Conservation (phyloP, 75 land plant genomes). For the Cupressus sempervirens region DNA sequence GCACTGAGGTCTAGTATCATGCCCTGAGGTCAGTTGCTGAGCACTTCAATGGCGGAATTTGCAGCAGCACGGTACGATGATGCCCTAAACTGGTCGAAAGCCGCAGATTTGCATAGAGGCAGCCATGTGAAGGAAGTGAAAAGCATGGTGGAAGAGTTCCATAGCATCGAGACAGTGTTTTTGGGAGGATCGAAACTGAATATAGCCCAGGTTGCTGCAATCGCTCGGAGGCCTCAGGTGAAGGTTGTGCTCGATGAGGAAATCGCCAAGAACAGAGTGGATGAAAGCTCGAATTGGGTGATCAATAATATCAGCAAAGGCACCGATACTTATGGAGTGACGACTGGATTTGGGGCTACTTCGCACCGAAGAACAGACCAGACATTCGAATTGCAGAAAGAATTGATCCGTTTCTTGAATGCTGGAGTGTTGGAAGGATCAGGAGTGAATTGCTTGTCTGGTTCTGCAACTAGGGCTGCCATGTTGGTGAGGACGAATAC, state of each 20-base stretch:
- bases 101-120: slow-evolving; percentile 19
- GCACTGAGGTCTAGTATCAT: background rate
- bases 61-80: background rate
- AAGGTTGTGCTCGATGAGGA: slow-evolving; percentile 5
- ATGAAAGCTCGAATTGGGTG: slow-evolving; percentile 25
- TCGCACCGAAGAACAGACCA: slow-evolving; percentile 32
- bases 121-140: slow-evolving; percentile 35
- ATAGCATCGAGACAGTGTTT: background rate
- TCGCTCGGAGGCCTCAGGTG: slow-evolving; percentile 14
- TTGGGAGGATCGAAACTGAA: slow-evolving; percentile 21
- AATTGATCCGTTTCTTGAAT: slow-evolving; percentile 20
- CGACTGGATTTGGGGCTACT: slow-evolving; percentile 24
- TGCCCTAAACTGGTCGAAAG: slow-evolving; percentile 25
- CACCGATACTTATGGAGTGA: slow-evolving; percentile 4
- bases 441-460: background rate
- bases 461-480: slow-evolving; percentile 22
- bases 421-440: slow-evolving; percentile 16
- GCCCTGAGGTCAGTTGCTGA: background rate
- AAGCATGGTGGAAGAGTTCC: slow-evolving; percentile 14
- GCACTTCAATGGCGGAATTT: background rate
- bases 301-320: slow-evolving; percentile 14
- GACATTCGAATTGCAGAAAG: slow-evolving; percentile 15
- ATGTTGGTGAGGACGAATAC: slow-evolving; percentile 41
- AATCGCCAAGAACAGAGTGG: slow-evolving; percentile 30
- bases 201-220: slow-evolving; percentile 21